Percentiles rank a stretch among this genome's conserved stretches.
These are phyloP conservation scores for Populus hybrid DNA, from an alignment of 441 rosid genomes.

Conservation along the genomic window DNA sequence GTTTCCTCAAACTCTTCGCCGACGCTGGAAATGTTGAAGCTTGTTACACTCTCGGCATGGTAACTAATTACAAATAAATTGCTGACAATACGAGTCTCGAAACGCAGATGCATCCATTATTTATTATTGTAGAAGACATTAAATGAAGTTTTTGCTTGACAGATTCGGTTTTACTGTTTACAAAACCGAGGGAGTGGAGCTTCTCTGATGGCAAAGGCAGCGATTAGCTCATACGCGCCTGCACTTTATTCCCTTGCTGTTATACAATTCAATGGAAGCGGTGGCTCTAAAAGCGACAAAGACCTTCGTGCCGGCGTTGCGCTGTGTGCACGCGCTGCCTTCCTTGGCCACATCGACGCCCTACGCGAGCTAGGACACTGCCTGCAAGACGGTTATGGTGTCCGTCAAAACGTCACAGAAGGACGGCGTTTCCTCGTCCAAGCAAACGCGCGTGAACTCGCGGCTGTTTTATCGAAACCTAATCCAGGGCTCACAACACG, in stretches of 20 bases:
- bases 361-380: slow-evolving; percentile 93
- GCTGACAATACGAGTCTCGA: not conserved
- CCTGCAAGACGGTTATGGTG: slow-evolving; percentile 91
- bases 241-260: slow-evolving; percentile 80
- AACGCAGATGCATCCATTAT: not conserved
- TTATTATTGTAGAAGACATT: not conserved
- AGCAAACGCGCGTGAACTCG: slow-evolving; percentile 87
- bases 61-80: slow-evolving; percentile 6
- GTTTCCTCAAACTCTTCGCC: slow-evolving; percentile 73
- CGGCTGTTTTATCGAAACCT: slow-evolving; percentile 49
- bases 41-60: slow-evolving; percentile 91
- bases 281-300: slow-evolving; percentile 81
- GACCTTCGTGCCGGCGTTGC: slow-evolving; percentile 89
- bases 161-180: slow-evolving; percentile 92
- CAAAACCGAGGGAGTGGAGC: slow-evolving; percentile 88
- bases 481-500: slow-evolving; percentile 26
- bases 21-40: slow-evolving; percentile 87
- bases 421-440: slow-evolving; percentile 86
- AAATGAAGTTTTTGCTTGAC: slow-evolving; percentile 1
- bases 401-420: slow-evolving; percentile 70
- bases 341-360: slow-evolving; percentile 80
- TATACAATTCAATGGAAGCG: slow-evolving; percentile 95
- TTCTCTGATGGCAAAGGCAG: slow-evolving; percentile 91
- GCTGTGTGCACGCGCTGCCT: slow-evolving; percentile 84
- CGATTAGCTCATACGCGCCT: slow-evolving; percentile 79